phyloP scores from a whole-genome alignment of 2,329 filamentous ascomycete species.

The Hysterium pulicare region DNA sequence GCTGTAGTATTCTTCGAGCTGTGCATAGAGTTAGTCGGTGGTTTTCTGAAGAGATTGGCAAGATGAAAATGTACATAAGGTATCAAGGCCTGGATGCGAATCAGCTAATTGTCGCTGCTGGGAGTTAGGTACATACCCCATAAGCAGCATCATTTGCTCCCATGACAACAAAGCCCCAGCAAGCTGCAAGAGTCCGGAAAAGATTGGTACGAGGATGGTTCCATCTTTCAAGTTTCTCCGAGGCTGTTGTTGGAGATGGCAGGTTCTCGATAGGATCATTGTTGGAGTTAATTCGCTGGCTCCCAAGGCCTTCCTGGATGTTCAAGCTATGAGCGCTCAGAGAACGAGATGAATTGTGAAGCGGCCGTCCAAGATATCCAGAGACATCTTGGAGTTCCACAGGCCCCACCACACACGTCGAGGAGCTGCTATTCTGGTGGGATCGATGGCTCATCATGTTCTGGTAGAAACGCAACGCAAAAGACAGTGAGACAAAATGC shows the following conservation, averaged over 20 bases:
- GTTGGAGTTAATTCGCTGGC: conserved; percentile 1
- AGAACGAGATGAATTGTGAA: conserved; percentile 2
- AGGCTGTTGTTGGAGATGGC: conserved; percentile 45
- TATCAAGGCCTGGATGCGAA: conserved; percentile 38
- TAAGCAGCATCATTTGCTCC: conserved; percentile 67
- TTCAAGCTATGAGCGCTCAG: conserved; percentile 4
- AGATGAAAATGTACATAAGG: conserved; percentile 40
- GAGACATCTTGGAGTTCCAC: conserved; percentile 31
- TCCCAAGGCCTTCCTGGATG: conserved; percentile 1
- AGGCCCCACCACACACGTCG: conserved; percentile 32
- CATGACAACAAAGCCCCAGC: conserved; percentile 62
- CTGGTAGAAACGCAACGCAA: not conserved
- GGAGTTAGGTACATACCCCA: conserved; percentile 47
- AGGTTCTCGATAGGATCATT: conserved; percentile 38
- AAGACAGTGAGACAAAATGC: no score
- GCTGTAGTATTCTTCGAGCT: conserved; percentile 61
- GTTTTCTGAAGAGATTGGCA: not conserved
- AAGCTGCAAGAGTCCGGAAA: conserved; percentile 56
- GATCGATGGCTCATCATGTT: conserved; percentile 8
- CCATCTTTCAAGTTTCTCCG: conserved; percentile 55
- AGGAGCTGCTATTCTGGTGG: conserved; percentile 29
- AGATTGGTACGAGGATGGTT: conserved; percentile 59
- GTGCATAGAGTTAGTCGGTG: conserved; percentile 6
- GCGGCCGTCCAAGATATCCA: conserved; percentile 15
- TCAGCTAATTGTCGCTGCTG: conserved; percentile 6